Percentiles rank a stretch among this genome's conserved stretches.
Conservation (phyloP, 1,139 yeast species). For the Geotrichum siamense region DNA sequence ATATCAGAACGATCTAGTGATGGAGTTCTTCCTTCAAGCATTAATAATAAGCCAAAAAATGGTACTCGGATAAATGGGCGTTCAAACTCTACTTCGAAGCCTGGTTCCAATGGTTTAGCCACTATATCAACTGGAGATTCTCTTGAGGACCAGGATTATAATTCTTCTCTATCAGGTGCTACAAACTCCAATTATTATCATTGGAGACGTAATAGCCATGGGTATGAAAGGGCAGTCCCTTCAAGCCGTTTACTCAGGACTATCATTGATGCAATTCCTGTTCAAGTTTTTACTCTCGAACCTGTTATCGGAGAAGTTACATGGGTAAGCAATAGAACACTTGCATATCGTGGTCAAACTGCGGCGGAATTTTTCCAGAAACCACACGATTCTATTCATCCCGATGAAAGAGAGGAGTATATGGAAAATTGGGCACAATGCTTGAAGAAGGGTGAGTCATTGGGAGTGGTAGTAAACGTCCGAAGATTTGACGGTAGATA, state of each 20-base stretch:
- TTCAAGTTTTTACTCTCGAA: slow-evolving; percentile 33
- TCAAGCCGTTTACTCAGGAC: slow-evolving; percentile 29
- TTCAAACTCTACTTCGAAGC: slow-evolving; percentile 6
- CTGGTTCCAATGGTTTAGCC: slow-evolving; percentile 24
- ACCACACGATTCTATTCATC: slow-evolving; percentile 28
- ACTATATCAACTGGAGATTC: slow-evolving; percentile 14
- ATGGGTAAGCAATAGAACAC: slow-evolving; percentile 34
- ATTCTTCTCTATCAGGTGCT: background rate
- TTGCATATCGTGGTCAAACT: slow-evolving; percentile 33
- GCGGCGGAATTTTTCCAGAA: slow-evolving; percentile 28
- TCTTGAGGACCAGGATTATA: slow-evolving; percentile 3
- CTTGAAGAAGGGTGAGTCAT: slow-evolving; percentile 30
- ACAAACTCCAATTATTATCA: slow-evolving; percentile 13
- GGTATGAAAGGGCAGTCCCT: slow-evolving; percentile 20
- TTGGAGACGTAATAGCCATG: slow-evolving; percentile 16
- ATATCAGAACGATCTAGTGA: slow-evolving; percentile 5
- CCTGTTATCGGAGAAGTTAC: slow-evolving; percentile 31
- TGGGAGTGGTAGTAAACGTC: slow-evolving; percentile 30
- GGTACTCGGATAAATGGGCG: slow-evolving; percentile 1
- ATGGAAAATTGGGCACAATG: slow-evolving; percentile 29
- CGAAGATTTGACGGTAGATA: slow-evolving; percentile 33
- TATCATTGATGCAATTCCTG: slow-evolving; percentile 35
- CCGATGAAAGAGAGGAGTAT: slow-evolving; percentile 29
- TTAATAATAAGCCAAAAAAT: background rate
- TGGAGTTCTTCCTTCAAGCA: background rate